Percentiles rank a stretch among this genome's conserved stretches.
Evolutionary conservation across 106 monocot species (phyloP).

Genomic region (Vanilla planifolia): DNA sequence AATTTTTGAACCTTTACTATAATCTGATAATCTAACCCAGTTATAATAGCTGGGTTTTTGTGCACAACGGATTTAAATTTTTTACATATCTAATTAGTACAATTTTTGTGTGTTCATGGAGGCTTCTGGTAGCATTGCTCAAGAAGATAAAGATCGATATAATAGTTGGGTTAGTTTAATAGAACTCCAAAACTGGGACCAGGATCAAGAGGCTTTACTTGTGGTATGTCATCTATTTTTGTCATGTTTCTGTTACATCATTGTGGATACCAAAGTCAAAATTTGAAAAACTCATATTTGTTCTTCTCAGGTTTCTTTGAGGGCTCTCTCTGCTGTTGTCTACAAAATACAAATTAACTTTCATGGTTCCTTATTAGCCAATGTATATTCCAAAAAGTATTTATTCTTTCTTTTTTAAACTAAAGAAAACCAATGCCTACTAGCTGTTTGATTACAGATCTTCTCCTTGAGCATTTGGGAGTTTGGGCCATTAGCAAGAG

Average conservation of each 20-base stretch:
- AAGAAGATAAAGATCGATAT: no score
- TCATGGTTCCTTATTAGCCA: conserved; percentile 36
- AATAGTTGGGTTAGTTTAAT: no score
- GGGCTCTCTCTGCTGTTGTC: conserved; percentile 42
- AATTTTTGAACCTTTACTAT: no score
- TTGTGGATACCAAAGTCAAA: neutral
- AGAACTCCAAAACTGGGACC: no score
- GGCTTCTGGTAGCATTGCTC: no score
- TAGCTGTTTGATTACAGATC: conserved; percentile 33
- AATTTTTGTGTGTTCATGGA: no score
- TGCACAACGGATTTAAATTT: no score
- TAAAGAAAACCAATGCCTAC: no score
- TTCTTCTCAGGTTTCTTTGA: conserved; percentile 31
- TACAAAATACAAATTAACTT: conserved; percentile 32
- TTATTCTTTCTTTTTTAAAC: neutral
- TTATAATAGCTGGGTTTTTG: no score
- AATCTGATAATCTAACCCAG: no score
- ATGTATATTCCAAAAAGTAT: conserved; percentile 28
- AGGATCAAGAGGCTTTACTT: conserved; percentile 44
- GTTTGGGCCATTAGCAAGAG: conserved; percentile 35
- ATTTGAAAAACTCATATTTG: neutral
- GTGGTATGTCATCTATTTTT: conserved; percentile 25
- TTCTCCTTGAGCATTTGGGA: conserved; percentile 48
- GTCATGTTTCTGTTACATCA: neutral
- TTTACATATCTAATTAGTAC: no score